phyloP scores from a whole-genome alignment of 2,329 filamentous ascomycete genomes.

The Fusarium sp. region DNA sequence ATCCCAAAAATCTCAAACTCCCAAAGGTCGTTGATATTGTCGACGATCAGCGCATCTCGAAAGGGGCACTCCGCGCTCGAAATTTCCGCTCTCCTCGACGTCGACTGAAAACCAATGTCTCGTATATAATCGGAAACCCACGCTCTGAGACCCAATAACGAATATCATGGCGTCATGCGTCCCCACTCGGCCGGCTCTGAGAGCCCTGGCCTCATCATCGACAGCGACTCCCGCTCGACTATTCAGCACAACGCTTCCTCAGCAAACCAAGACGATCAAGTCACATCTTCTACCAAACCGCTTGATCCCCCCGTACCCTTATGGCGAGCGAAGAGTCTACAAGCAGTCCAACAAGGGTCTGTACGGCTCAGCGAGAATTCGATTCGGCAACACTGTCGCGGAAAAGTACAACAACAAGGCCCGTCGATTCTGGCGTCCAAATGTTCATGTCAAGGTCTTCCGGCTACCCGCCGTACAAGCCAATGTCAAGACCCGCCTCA shows the following conservation, averaged over 20 bases:
- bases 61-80: slow-evolving; percentile 25
- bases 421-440: slow-evolving; percentile 78
- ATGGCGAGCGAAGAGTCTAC: slow-evolving; percentile 74
- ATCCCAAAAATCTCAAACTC: slow-evolving; percentile 41
- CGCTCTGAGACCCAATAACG: background rate
- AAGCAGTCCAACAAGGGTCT: slow-evolving; percentile 83
- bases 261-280: slow-evolving; percentile 53
- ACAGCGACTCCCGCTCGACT: slow-evolving; percentile 28
- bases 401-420: slow-evolving; percentile 75
- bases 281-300: slow-evolving; percentile 56
- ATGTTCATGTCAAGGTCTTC: slow-evolving; percentile 74
- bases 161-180: slow-evolving; percentile 37
- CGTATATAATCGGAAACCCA: slow-evolving; percentile 13
- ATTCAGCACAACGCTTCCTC: slow-evolving; percentile 51
- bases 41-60: slow-evolving; percentile 38
- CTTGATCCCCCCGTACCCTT: slow-evolving; percentile 74
- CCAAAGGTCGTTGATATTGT: slow-evolving; percentile 6
- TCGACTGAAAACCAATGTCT: slow-evolving; percentile 41
- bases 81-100: slow-evolving; percentile 6
- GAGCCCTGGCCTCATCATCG: slow-evolving; percentile 29
- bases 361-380: slow-evolving; percentile 75
- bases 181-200: slow-evolving; percentile 33
- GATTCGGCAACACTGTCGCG: slow-evolving; percentile 82
- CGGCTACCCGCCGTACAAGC: slow-evolving; percentile 70
- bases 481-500: slow-evolving; percentile 74